Conservation (phyloP, 257 asterid species). For the Capsicum chinense region DNA sequence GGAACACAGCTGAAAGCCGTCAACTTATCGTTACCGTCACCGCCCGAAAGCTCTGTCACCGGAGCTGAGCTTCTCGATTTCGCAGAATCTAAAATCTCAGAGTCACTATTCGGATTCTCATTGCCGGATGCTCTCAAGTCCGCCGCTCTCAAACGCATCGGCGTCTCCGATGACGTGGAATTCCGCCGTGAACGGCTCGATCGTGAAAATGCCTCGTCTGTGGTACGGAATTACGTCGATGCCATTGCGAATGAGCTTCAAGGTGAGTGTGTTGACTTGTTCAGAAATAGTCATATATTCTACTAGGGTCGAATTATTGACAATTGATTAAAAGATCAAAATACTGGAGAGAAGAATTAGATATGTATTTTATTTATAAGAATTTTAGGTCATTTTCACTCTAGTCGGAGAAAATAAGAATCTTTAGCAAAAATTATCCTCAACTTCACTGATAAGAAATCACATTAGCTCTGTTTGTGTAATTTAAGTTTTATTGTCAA, state of each 20-base stretch:
- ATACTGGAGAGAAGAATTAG: not conserved
- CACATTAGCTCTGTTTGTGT: not conserved
- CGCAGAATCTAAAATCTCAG: slow-evolving; percentile 53
- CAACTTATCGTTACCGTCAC: slow-evolving; percentile 46
- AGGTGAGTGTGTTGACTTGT: slow-evolving; percentile 52
- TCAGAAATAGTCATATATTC: not conserved
- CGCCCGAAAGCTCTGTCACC: slow-evolving; percentile 37
- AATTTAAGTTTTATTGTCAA: too few species aligned
- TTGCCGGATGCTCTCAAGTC: slow-evolving; percentile 50
- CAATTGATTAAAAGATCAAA: not conserved
- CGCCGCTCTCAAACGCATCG: slow-evolving; percentile 48
- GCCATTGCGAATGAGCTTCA: slow-evolving; percentile 54
- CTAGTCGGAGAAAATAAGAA: not conserved
- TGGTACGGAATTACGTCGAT: slow-evolving; percentile 45
- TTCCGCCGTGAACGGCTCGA: slow-evolving; percentile 46
- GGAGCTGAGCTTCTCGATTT: slow-evolving; percentile 49
- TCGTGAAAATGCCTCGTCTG: slow-evolving; percentile 44
- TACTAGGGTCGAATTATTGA: not conserved
- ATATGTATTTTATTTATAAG: not conserved
- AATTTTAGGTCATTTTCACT: not conserved
- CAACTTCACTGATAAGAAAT: not conserved
- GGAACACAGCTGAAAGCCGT: slow-evolving; percentile 51
- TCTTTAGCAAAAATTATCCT: not conserved
- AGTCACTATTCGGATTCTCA: slow-evolving; percentile 47
- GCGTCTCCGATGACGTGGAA: slow-evolving; percentile 37